These are phyloP conservation scores for Aspergillus heteromorphus DNA, from an alignment of 495 filamentous ascomycete genomes.

Conservation along the genomic window DNA sequence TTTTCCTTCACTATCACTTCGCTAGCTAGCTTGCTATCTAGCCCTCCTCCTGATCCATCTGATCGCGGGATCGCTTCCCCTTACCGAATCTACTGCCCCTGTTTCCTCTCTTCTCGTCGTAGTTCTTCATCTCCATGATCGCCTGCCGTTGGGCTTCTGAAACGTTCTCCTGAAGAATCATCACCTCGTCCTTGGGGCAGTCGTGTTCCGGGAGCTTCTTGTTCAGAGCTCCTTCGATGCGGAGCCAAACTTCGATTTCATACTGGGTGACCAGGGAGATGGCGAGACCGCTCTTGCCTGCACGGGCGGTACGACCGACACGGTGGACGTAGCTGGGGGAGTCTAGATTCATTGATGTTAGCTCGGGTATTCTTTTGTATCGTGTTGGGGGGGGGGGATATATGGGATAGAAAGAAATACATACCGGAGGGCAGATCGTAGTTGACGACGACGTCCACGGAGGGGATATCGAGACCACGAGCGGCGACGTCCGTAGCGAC, in stretches of 20 bases:
- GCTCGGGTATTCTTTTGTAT: not conserved
- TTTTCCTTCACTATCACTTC: too few relatives aligned
- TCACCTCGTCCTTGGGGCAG: constrained; percentile 72
- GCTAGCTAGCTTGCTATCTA: constrained; percentile 15
- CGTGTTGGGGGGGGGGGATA: not conserved
- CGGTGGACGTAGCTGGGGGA: constrained; percentile 91
- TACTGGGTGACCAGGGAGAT: constrained; percentile 85
- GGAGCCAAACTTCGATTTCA: constrained; percentile 77
- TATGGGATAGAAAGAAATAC: too few relatives aligned
- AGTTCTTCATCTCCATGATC: constrained; percentile 73
- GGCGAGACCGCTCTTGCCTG: constrained; percentile 79
- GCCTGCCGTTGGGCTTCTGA: constrained; percentile 81
- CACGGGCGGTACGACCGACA: constrained; percentile 88
- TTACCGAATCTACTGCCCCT: constrained; percentile 53
- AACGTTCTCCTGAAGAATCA: constrained; percentile 74
- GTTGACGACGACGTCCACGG: constrained; percentile 85
- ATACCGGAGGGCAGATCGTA: constrained; percentile 70
- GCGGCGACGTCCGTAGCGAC: constrained; percentile 96
- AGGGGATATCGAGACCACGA: constrained; percentile 89
- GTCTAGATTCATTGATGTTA: not conserved
- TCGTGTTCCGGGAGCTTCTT: constrained; percentile 67
- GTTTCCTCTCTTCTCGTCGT: constrained; percentile 70
- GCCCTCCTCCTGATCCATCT: constrained; percentile 79
- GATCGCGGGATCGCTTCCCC: constrained; percentile 60
- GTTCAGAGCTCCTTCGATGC: constrained; percentile 79